A percentile compares a stretch with the other conserved stretches of the same genome.
phyloP scores from a whole-genome alignment of 2,329 filamentous ascomycete genomes.

The Claviceps arundinis region DNA sequence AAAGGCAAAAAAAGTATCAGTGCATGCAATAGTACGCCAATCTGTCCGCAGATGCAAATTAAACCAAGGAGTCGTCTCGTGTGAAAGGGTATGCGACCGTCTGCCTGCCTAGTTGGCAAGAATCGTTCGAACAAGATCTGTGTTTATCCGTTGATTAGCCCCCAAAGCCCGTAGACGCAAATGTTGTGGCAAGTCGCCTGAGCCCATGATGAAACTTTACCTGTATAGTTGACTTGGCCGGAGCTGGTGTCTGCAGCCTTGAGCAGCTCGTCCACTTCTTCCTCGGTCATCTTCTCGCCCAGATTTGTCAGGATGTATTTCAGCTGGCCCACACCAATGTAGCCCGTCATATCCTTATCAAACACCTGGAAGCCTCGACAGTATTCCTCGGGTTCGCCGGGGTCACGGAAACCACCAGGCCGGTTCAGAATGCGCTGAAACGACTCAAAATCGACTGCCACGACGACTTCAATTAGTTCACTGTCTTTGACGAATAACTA shows the following conservation, averaged over 20 bases:
- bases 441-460: constrained; percentile 86
- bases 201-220: constrained; percentile 33
- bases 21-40: constrained; percentile 4
- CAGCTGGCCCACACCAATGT: constrained; percentile 93
- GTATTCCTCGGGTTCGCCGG: constrained; percentile 95
- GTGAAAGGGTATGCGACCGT: neutral
- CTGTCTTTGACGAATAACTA: neutral
- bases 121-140: constrained; percentile 75
- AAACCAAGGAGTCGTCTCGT: constrained; percentile 8
- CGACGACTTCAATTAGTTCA: neutral
- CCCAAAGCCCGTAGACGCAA: neutral
- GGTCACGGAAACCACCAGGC: constrained; percentile 94
- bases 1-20: constrained; percentile 9
- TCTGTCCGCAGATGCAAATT: constrained; percentile 4
- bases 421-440: constrained; percentile 96
- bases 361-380: constrained; percentile 98
- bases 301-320: constrained; percentile 97
- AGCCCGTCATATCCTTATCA: constrained; percentile 97
- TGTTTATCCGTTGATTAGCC: constrained; percentile 2
- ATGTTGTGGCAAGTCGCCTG: neutral
- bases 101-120: constrained; percentile 54
- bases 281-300: constrained; percentile 98
- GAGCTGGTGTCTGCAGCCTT: constrained; percentile 95
- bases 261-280: constrained; percentile 95
- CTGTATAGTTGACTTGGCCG: constrained; percentile 95